Conservation (phyloP, 2,329 filamentous ascomycete genomes). For the Apiospora malaysiana region DNA sequence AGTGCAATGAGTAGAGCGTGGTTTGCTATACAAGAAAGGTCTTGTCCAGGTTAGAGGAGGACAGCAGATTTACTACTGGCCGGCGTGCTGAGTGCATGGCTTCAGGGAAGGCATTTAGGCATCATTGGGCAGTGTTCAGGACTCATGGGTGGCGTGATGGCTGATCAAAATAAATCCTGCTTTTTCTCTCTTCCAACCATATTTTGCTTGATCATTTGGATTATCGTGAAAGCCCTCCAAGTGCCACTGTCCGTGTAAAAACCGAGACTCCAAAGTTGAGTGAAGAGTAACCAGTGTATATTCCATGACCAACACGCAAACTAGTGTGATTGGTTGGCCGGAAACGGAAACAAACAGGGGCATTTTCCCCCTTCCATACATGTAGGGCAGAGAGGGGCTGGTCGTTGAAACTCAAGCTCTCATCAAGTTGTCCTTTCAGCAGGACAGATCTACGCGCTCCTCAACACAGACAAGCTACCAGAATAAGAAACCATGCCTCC, state of each 20-base stretch:
- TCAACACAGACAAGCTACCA: neutral
- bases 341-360: no score
- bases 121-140: conserved; percentile 17
- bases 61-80: neutral
- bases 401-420: neutral
- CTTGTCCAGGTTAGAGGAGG: conserved; percentile 17
- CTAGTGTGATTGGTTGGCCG: neutral
- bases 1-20: conserved; percentile 2
- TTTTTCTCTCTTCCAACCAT: neutral
- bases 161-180: conserved; percentile 16
- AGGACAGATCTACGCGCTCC: no score
- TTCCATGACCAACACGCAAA: neutral
- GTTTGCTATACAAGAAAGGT: neutral
- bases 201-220: neutral
- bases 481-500: conserved; percentile 26
- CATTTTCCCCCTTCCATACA: neutral
- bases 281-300: no score
- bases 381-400: neutral
- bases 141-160: conserved; percentile 16
- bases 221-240: neutral
- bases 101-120: conserved; percentile 25
- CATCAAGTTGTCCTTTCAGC: neutral
- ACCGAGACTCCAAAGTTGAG: neutral
- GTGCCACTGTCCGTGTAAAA: neutral
- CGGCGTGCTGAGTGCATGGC: conserved; percentile 13